Percentiles rank a stretch among this genome's conserved stretches.
Evolutionary conservation across 2,329 filamentous ascomycete genomes (phyloP).

Genomic region (Lachnellula occidentalis): DNA sequence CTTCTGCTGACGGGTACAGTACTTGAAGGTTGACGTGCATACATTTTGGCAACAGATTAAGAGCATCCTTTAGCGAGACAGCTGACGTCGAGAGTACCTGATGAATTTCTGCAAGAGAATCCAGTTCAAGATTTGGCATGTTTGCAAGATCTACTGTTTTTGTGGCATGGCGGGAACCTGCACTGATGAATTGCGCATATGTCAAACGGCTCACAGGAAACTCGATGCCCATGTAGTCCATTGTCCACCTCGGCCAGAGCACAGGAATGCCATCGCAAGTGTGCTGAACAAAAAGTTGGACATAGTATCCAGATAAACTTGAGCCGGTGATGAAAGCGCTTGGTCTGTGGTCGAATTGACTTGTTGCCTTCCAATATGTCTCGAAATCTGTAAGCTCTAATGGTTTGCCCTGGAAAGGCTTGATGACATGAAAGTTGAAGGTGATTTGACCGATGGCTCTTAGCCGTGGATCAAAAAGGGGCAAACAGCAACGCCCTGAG

Average conservation of each 20-base stretch:
- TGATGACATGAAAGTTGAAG: constrained; percentile 94
- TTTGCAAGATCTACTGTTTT: constrained; percentile 36
- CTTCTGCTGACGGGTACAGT: constrained; percentile 71
- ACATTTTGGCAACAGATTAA: constrained; percentile 67
- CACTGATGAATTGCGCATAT: constrained; percentile 60
- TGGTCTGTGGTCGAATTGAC: constrained; percentile 79
- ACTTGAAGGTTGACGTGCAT: constrained; percentile 92
- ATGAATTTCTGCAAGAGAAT: constrained; percentile 61
- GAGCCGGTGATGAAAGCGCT: constrained; percentile 90
- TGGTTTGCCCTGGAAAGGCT: constrained; percentile 86
- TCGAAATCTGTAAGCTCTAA: constrained; percentile 97
- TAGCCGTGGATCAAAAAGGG: constrained; percentile 86
- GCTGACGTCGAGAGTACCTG: constrained; percentile 69
- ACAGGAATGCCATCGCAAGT: constrained; percentile 84
- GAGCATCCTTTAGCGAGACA: constrained; percentile 70
- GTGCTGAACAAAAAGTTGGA: constrained; percentile 85
- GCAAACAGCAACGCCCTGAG: constrained; percentile 75
- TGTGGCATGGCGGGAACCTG: constrained; percentile 28
- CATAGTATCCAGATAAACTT: constrained; percentile 91
- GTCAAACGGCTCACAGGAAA: constrained; percentile 77
- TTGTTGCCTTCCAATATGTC: constrained; percentile 98
- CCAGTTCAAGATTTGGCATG: constrained; percentile 42
- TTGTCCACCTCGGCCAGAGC: constrained; percentile 79
- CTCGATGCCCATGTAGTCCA: constrained; percentile 69
- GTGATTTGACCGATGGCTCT: constrained; percentile 89